These are phyloP conservation scores for Hortiboletus rubellus DNA, from an alignment of 1,284 basidiomycete species.

Conservation along the genomic window DNA sequence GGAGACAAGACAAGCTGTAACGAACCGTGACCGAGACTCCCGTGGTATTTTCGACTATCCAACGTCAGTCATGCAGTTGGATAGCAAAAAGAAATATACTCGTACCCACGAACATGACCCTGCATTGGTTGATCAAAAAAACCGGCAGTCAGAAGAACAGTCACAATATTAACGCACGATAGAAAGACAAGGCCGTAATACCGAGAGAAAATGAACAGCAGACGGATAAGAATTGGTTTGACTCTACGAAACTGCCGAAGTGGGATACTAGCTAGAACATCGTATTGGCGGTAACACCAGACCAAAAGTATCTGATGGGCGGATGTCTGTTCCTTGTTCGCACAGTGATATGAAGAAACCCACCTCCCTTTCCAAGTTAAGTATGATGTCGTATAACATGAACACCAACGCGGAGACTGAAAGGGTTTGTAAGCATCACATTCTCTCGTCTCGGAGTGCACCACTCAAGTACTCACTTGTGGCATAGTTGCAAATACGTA, in stretches of 20 bases:
- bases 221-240: conserved; percentile 9
- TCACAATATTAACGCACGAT: conserved; percentile 8
- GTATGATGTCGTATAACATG: conserved; percentile 23
- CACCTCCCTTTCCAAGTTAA: conserved; percentile 22
- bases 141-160: no score
- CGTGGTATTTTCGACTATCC: conserved; percentile 21
- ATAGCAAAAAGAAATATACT: background rate
- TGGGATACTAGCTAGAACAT: background rate
- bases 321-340: background rate
- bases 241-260: background rate
- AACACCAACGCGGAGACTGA: conserved; percentile 18
- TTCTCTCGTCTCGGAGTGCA: background rate
- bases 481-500: conserved; percentile 17
- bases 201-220: conserved; percentile 25
- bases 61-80: background rate
- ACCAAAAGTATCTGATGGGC: conserved; percentile 18
- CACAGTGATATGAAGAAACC: background rate
- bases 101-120: conserved; percentile 20
- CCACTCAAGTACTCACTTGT: background rate
- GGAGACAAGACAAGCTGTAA: background rate
- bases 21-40: conserved; percentile 19
- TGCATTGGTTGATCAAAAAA: background rate
- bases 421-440: background rate
- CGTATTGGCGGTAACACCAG: conserved; percentile 12
- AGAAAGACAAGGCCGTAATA: conserved; percentile 27